Base-by-base conservation (phyloP, 495 filamentous ascomycete species). In the Geopyxis carbonaria region DNA sequence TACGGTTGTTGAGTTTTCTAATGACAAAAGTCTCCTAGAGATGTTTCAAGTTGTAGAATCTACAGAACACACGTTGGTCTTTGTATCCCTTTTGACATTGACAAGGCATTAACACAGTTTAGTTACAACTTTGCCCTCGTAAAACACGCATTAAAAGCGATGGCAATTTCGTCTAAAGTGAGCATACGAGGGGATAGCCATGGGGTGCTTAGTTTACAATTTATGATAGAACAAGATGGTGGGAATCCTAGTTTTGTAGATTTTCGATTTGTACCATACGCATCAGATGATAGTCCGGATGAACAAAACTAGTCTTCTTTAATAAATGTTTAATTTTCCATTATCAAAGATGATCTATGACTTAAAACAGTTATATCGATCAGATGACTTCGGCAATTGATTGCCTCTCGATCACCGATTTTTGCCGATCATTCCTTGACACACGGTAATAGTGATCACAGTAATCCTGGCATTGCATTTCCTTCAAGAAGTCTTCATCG, bases 391-490 rank as follows among this genome's bases (percentile, higher is more conserved):
- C 64, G n/a, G 66, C 56, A 40, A 75, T 71, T 37, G 54, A 55
- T 50, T 59, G 57, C 20, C 48, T 56, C 33, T 22, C 33, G 14
- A 36, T 36, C 18, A 36, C 24, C 5, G 33, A 36, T 22, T 36
- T 36, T 22, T 36, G 33, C 18, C 33, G 21, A 22, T 16, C 76
- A 54, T 91, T 78, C 27, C 87, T 67, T 41, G 67, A 75, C 13
- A 99, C 78, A 1, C 84, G 72, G 45, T 75, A 95, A 47, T 94
- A 99, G 50, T 75, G 71, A 57, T 95, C 91, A 45, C 76, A 79
- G 57, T 92, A 94, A 49, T 95, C 89, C n/a, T 71, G 72, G 57
- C 82, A 87, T 51, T 83, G 74, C 91, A 99, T 99, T 43, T 80
- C 72, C 34, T 73, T 69, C 48, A 99, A 56, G 58, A 99, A 99